Evolutionary conservation across 2,329 filamentous ascomycete genomes (phyloP), one percentile per base, ranked within the genome.

Genomic region (Fusarium pininemorale): DNA sequence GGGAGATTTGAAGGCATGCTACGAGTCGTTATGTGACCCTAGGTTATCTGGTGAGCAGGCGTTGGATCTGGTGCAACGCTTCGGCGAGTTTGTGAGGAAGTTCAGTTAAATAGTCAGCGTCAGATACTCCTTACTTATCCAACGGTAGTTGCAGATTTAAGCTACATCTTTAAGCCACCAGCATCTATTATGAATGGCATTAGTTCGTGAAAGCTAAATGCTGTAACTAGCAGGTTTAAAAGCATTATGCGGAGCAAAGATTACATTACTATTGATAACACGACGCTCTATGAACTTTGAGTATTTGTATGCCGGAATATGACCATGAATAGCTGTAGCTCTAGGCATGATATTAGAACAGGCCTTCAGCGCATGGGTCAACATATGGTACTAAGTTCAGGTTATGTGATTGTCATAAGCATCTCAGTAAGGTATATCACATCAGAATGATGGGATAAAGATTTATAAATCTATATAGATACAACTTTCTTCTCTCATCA

Each of bases 301-400:
- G 35, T 37, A 2, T 2, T 30, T 11, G 2, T 4, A 30, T 30
- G 15, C 18, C 1, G 4, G 10, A 12, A 8, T 11, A 1, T 22
- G 6, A 9, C 3, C 6, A 48, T 8, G 3, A 30, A 30, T 6
- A 16, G 22, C 9, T 11, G 10, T 30, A 2, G 8, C 2, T n/a
- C 9, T n/a, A 5, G 20, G 14, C 20, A 12, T 7, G 6, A 5
- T 8, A n/a, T 48, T 16, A 3, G 2, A n/a, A n/a, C 13, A 11
- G 26, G 8, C 11, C 4, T 4, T 16, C 26, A 22, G 0, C 20
- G 11, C 5, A 5, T 15, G 6, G 13, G 13, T 22, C 13, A 28
- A 7, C 0, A 11, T 22, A 11, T 16, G 0, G 9, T 3, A 22
- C 22, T 2, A 5, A 48, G 26, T 22, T 22, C 45, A n/a, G 7